Evolutionary conservation across 2,329 filamentous ascomycete species (phyloP).

Genomic region (Hymenoscyphus infarciens): DNA sequence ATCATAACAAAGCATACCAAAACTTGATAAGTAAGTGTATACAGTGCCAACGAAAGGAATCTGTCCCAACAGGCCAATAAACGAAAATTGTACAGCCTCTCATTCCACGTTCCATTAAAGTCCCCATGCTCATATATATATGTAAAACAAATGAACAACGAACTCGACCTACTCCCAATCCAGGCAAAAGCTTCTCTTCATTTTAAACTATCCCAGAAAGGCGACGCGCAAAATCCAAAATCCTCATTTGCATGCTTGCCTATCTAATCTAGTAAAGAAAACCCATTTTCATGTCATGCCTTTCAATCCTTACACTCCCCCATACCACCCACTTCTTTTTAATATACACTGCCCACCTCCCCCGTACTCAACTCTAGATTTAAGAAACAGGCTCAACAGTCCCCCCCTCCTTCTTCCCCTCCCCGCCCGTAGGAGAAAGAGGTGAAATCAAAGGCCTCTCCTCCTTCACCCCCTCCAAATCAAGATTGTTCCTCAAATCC

Average conservation of each 20-base stretch:
- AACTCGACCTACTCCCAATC: no score
- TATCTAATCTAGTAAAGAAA: background rate
- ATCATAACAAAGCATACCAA: no score
- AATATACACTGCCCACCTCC: background rate
- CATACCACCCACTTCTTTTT: background rate
- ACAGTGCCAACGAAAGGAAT: no score
- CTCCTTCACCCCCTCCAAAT: constrained; percentile 41
- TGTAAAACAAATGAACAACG: no score
- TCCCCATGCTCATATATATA: no score
- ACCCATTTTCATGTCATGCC: background rate
- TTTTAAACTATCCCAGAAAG: background rate
- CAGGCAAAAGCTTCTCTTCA: background rate
- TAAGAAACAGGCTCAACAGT: background rate
- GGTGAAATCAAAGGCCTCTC: constrained; percentile 6
- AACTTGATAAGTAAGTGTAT: no score
- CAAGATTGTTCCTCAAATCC: constrained; percentile 54
- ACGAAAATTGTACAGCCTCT: no score
- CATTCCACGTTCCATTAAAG: no score
- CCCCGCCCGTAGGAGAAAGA: background rate
- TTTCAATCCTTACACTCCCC: background rate
- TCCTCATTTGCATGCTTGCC: background rate
- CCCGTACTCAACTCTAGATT: no score
- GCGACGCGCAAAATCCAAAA: background rate
- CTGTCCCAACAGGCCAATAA: no score
- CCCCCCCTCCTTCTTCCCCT: background rate